Evolutionary conservation across 176 grass and related monocot genomes (phyloP), one percentile per base, ranked within the genome.

Genomic region (Raddia distichophylla): DNA sequence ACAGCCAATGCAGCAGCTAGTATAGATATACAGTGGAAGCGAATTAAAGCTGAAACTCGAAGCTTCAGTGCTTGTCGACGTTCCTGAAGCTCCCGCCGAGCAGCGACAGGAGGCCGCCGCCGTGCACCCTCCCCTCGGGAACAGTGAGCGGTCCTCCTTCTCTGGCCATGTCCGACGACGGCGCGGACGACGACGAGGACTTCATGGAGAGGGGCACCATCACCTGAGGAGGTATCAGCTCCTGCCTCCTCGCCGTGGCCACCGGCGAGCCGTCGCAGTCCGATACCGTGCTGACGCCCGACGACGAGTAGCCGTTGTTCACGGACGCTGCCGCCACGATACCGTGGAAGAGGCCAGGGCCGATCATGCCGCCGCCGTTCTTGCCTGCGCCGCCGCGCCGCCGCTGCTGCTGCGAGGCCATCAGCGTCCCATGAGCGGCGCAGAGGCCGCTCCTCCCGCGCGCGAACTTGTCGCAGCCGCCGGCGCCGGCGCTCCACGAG

Each of bases 121-220:
- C 92, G 83, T 94, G 92, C 73, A 94, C 92, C 50, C 89, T 89
- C 48, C 84, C 89, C 50, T 94, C 92, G 3, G 92, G 84, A 2
- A 91, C 74, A 6, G 63, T 50, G 44, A 73, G 56, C 50, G 3
- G 86, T 66, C 52, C 83, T 59, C 53, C 83, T 52, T 69, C 88
- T 81, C 81, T 55, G 63, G 64, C 56, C 27, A 72, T 67, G 40
- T 84, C 84, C 33, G 62, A 56, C 63, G 63, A 19, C 11, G 77
- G 67, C 65, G 46, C 13, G 34, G 60, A 82, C 18, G 83, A 43
- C 10, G 70, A 54, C 16, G 64, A 68, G 49, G 89, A 89, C 79
- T 89, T 91, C 92, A 87, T 87, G 8, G 82, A 94, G 45, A 65
- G 33, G 16, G 92, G 92, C 60, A 94, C 84, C 69, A 94, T 64